Conservation (phyloP, 2,329 filamentous ascomycete species). For the Diaporthe australafricana region DNA sequence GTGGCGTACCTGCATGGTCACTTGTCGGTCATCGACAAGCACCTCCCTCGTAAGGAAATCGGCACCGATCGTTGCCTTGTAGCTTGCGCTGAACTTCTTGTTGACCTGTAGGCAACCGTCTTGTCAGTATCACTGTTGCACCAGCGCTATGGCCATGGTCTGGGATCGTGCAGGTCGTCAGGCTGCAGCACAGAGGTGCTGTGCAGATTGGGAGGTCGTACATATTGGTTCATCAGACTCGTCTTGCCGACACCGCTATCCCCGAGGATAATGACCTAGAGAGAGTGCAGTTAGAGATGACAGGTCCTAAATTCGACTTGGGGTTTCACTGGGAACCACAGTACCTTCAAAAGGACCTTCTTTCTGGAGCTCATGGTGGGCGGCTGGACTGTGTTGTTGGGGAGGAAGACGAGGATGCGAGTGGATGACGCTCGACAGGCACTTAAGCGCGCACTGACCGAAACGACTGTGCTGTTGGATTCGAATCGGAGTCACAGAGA, state of each 20-base stretch:
- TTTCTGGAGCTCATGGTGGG: slow-evolving; percentile 80
- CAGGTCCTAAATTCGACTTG: too few relatives aligned
- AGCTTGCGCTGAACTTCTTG: slow-evolving; percentile 99
- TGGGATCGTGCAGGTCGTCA: neutral
- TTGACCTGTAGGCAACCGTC: slow-evolving; percentile 80
- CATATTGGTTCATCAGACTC: slow-evolving; percentile 99
- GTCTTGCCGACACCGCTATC: slow-evolving; percentile 99
- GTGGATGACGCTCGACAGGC: slow-evolving; percentile 24
- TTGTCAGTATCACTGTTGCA: slow-evolving; percentile 22
- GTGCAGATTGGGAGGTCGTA: slow-evolving; percentile 60
- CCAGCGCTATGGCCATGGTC: neutral
- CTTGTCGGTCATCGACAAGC: slow-evolving; percentile 93
- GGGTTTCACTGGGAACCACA: slow-evolving; percentile 37
- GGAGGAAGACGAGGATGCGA: neutral
- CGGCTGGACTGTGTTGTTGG: slow-evolving; percentile 18
- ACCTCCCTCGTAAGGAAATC: slow-evolving; percentile 99
- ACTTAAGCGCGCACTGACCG: slow-evolving; percentile 14
- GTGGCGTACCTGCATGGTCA: slow-evolving; percentile 83
- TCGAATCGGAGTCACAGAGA: slow-evolving; percentile 6
- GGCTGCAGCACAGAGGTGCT: slow-evolving; percentile 26
- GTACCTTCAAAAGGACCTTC: slow-evolving; percentile 92
- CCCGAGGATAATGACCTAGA: slow-evolving; percentile 96
- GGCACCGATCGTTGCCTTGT: slow-evolving; percentile 99
- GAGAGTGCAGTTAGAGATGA: neutral
- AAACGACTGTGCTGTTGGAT: slow-evolving; percentile 10